Conservation (phyloP, 1,284 basidiomycete genomes). For the Cryptococcus sp. region DNA sequence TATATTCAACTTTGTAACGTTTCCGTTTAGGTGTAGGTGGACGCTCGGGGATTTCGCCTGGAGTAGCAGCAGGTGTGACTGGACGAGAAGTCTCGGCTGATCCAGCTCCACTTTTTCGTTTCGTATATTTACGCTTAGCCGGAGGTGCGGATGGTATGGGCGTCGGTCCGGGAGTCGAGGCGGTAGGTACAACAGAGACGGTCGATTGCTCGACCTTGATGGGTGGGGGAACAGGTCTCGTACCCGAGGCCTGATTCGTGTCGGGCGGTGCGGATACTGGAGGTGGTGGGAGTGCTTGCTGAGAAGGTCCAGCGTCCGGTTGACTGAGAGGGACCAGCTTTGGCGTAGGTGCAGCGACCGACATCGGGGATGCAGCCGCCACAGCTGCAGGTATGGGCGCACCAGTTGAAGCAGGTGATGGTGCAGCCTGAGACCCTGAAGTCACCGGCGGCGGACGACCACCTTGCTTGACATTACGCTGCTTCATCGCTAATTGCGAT, state of each 20-base stretch:
- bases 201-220: background rate
- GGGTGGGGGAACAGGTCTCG: background rate
- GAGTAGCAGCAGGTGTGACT: background rate
- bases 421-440: background rate
- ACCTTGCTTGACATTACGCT: slow-evolving; percentile 6
- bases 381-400: background rate
- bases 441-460: slow-evolving; percentile 11
- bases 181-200: too few species aligned
- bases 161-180: background rate
- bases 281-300: background rate
- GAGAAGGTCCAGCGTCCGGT: slow-evolving; percentile 1
- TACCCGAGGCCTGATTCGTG: background rate
- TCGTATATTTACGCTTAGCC: slow-evolving; percentile 2
- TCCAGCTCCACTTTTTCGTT: slow-evolving; percentile 1
- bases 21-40: slow-evolving; percentile 44
- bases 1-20: slow-evolving; percentile 84
- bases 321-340: slow-evolving; percentile 1
- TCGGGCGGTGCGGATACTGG: background rate
- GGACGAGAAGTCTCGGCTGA: slow-evolving; percentile 1
- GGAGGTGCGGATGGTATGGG: background rate
- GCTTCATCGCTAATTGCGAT: slow-evolving; percentile 6
- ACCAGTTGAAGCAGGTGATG: slow-evolving; percentile 1
- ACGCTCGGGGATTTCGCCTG: background rate
- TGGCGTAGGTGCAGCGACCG: slow-evolving; percentile 5
- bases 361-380: background rate